These are phyloP conservation scores for Phaeosphaeriaceae sp. DNA, from an alignment of 2,329 filamentous ascomycete species.

Conservation along the genomic window DNA sequence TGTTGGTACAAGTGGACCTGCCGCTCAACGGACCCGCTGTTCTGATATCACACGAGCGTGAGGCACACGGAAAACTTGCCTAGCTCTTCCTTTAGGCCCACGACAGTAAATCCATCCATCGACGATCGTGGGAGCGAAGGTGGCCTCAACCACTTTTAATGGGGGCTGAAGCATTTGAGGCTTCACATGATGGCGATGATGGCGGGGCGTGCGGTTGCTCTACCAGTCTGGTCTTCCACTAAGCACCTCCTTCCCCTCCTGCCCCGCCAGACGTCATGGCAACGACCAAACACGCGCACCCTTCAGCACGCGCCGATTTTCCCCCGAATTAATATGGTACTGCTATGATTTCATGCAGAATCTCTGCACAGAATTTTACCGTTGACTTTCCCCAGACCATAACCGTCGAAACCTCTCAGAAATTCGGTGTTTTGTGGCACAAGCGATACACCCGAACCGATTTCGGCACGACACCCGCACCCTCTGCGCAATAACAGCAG, in stretches of 20 bases:
- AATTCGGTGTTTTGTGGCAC: constrained; percentile 30
- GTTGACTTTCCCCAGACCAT: constrained; percentile 2
- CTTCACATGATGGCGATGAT: constrained; percentile 36
- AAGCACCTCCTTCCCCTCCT: constrained; percentile 29
- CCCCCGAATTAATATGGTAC: constrained; percentile 23
- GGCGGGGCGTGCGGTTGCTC: constrained; percentile 21
- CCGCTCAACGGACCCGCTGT: constrained; percentile 7
- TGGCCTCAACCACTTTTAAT: constrained; percentile 22
- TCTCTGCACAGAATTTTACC: constrained; percentile 7
- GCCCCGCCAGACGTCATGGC: constrained; percentile 34
- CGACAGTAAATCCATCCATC: constrained; percentile 6
- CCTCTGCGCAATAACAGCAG: constrained; percentile 12
- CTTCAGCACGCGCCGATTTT: constrained; percentile 31
- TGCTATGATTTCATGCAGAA: constrained; percentile 18
- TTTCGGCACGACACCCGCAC: constrained; percentile 21
- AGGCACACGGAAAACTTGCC: constrained; percentile 13
- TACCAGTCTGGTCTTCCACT: constrained; percentile 10
- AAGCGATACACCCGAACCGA: constrained; percentile 18
- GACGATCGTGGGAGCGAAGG: constrained; percentile 19
- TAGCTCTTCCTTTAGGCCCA: constrained; percentile 16
- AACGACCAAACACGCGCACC: constrained; percentile 22
- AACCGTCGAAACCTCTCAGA: background rate
- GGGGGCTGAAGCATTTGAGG: constrained; percentile 33
- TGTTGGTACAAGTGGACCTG: constrained; percentile 2
- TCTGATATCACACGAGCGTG: constrained; percentile 4